Conservation (phyloP, 1,139 yeast species). For the Blastobotrys ciferrii region DNA sequence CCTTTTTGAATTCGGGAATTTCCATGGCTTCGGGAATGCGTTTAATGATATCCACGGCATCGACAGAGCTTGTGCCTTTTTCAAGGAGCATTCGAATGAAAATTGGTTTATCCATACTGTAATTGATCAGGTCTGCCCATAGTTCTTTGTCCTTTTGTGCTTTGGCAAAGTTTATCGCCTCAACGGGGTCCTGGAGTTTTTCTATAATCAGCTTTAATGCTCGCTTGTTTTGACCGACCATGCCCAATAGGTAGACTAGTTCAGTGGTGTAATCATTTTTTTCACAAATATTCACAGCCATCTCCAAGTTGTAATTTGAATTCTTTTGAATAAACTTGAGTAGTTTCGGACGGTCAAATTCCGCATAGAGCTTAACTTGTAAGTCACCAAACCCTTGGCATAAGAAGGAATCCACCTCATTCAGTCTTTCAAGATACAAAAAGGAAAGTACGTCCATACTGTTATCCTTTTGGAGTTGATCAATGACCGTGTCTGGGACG, state of each 20-base stretch:
- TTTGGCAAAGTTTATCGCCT: conserved; percentile 80
- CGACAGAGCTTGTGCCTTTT: conserved; percentile 50
- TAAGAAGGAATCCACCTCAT: conserved; percentile 52
- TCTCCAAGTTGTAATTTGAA: conserved; percentile 63
- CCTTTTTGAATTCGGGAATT: conserved; percentile 62
- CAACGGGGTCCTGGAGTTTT: conserved; percentile 70
- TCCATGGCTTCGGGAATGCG: conserved; percentile 61
- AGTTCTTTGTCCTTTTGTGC: conserved; percentile 68
- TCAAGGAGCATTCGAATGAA: conserved; percentile 75
- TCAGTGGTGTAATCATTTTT: conserved; percentile 56
- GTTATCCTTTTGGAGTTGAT: conserved; percentile 40
- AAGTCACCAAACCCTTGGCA: conserved; percentile 62
- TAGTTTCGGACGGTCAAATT: conserved; percentile 53
- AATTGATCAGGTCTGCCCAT: conserved; percentile 73
- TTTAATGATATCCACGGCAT: conserved; percentile 65
- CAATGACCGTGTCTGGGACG: conserved; percentile 49
- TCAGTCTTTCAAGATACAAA: conserved; percentile 58
- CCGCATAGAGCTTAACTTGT: conserved; percentile 61
- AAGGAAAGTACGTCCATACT: conserved; percentile 49
- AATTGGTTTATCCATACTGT: conserved; percentile 67
- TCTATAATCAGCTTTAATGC: conserved; percentile 78
- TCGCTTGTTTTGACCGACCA: conserved; percentile 72
- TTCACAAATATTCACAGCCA: conserved; percentile 66
- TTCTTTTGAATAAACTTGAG: conserved; percentile 53
- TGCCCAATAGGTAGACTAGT: conserved; percentile 76